phyloP scores from a whole-genome alignment of 805 yeast genomes.

The Candida montana region DNA sequence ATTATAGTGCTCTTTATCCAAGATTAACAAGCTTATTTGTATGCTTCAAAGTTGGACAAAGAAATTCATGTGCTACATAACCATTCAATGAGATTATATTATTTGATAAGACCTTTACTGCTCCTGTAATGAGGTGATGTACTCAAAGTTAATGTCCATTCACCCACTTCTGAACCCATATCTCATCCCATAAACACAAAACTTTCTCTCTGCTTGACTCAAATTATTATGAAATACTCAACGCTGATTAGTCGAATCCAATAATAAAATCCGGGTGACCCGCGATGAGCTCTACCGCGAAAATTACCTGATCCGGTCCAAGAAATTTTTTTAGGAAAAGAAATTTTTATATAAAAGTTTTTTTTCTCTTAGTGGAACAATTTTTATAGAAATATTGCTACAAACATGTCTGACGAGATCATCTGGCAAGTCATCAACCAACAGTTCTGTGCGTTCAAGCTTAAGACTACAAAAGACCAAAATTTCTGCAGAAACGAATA shows the following conservation, averaged over 20 bases:
- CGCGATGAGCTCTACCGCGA: slow-evolving; percentile 7
- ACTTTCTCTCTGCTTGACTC: no score
- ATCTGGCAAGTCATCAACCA: slow-evolving; percentile 97
- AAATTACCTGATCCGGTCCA: background rate
- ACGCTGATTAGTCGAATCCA: background rate
- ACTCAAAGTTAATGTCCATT: no score
- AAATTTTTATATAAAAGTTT: background rate
- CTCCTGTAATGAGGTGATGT: no score
- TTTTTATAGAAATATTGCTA: slow-evolving; percentile 23
- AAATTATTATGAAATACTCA: background rate
- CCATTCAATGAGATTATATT: no score
- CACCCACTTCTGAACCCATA: no score
- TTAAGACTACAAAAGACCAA: slow-evolving; percentile 84
- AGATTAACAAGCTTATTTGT: no score
- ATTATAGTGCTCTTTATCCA: background rate
- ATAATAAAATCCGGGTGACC: slow-evolving; percentile 1
- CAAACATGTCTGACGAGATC: slow-evolving; percentile 39
- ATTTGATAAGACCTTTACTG: no score
- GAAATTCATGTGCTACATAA: background rate
- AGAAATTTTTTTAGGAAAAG: slow-evolving; percentile 4
- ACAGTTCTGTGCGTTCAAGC: slow-evolving; percentile 91
- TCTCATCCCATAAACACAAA: no score
- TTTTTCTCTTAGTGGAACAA: background rate
- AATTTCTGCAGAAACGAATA: slow-evolving; percentile 94
- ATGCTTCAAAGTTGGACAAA: no score